These are phyloP conservation scores for Globisporangium solare DNA, from an alignment of 352 stramenopile species.

Conservation along the genomic window DNA sequence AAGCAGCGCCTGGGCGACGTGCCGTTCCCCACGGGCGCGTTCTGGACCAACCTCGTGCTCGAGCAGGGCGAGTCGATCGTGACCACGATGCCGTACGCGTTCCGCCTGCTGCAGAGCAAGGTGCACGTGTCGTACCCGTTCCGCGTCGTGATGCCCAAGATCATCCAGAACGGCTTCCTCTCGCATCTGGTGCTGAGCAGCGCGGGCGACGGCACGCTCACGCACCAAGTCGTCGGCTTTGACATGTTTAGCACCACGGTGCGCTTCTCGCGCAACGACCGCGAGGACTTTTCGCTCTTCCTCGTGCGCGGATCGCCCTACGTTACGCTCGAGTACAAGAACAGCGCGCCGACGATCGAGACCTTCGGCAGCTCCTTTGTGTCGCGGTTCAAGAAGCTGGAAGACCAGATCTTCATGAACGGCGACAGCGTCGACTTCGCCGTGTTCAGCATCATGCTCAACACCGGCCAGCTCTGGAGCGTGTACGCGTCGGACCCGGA, in stretches of 20 bases:
- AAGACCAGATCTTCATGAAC: conserved; percentile 36
- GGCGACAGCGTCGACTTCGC: conserved; percentile 41
- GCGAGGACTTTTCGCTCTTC: conserved; percentile 42
- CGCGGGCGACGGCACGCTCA: conserved; percentile 10
- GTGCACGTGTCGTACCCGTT: conserved; percentile 78
- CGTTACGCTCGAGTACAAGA: conserved; percentile 62
- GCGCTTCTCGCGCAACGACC: conserved; percentile 37
- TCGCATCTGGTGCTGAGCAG: conserved; percentile 57
- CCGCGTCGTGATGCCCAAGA: conserved; percentile 53
- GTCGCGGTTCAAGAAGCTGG: conserved; percentile 39
- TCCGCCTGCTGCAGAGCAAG: conserved; percentile 48
- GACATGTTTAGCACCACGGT: conserved; percentile 65
- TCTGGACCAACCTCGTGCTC: conserved; percentile 82
- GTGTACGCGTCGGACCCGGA: conserved; percentile 49
- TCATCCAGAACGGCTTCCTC: conserved; percentile 70
- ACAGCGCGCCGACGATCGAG: conserved; percentile 49
- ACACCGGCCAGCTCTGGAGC: conserved; percentile 65
- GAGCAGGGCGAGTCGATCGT: conserved; percentile 50
- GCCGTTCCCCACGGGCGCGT: conserved; percentile 75
- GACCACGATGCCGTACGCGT: conserved; percentile 63
- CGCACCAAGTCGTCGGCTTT: conserved; percentile 62
- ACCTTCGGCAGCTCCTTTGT: conserved; percentile 45
- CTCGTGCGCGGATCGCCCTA: conserved; percentile 81
- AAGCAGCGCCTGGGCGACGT: conserved; percentile 32
- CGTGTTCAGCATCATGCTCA: conserved; percentile 45